A percentile compares a stretch with the other conserved stretches of the same genome.
Evolutionary conservation across 495 filamentous ascomycete species (phyloP).

Genomic region (Penicillium tannophilum): DNA sequence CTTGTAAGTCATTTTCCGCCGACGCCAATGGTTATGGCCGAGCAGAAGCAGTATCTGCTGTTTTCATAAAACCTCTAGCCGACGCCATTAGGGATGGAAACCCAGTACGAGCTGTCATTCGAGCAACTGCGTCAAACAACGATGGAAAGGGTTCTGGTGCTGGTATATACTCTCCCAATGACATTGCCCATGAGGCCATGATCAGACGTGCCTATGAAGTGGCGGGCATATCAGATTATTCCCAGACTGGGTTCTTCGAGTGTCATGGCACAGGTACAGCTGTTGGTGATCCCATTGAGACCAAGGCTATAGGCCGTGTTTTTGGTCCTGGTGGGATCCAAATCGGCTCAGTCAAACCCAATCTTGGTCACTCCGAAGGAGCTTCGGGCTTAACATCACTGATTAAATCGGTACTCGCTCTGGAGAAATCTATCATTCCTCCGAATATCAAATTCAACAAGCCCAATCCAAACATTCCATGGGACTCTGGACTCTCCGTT

Average conservation of each 20-base stretch:
- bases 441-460: conserved; percentile 45
- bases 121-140: conserved; percentile 35
- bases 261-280: conserved; percentile 37
- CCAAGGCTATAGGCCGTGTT: conserved; percentile 43
- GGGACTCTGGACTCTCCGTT: conserved; percentile 24
- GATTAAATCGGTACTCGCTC: conserved; percentile 56
- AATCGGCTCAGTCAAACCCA: conserved; percentile 46
- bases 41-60: conserved; percentile 53
- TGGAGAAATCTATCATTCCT: conserved; percentile 50
- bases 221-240: conserved; percentile 31
- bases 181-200: conserved; percentile 28
- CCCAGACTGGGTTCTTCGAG: conserved; percentile 31
- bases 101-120: conserved; percentile 46
- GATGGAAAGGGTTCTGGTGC: conserved; percentile 29
- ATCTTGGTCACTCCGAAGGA: conserved; percentile 56
- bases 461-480: conserved; percentile 38
- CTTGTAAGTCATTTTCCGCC: conserved; percentile 62
- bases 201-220: conserved; percentile 39
- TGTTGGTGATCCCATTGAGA: conserved; percentile 46
- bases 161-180: conserved; percentile 20
- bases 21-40: conserved; percentile 66
- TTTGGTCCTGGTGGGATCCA: conserved; percentile 32
- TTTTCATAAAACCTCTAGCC: conserved; percentile 38
- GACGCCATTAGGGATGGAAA: conserved; percentile 40
- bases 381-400: conserved; percentile 57